Evolutionary conservation across 1,284 basidiomycete species (phyloP), one percentile per base, ranked within the genome.

Genomic region (Abortiporus biennis): DNA sequence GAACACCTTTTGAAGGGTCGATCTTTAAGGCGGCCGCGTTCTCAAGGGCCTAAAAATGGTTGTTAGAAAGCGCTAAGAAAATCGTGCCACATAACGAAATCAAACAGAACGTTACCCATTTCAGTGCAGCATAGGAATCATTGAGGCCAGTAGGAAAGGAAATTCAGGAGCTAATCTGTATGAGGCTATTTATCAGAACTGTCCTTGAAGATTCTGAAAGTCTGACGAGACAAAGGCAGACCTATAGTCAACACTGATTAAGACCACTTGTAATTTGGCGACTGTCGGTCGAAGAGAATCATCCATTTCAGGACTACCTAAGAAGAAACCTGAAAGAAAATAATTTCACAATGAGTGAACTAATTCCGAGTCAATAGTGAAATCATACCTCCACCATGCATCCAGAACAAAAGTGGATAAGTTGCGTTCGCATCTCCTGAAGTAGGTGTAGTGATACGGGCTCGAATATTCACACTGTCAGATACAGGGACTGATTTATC

Each of bases 211-310:
- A 36, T 6, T 3, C 19, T n/a, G n/a, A n/a, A 19, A 8, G 27
- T 15, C 5, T 5, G 21, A 19, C 5, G 19, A 12, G 6, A 11
- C 17, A 29, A 20, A 11, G 42, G n/a, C 24, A 24, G 6, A 46
- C 35, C 22, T 38, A 36, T 57, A 56, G 2, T 50, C 54, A 8
- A 54, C 53, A 19, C 49, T 54, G 16, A 55, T 41, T 5, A 48
- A 47, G 6, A 42, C 35, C 3, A 54, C 33, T 21, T 49, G 44
- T 17, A 51, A 35, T 4, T 56, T 47, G 2, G 51, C 49, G 36
- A 15, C 21, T 6, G 22, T 6, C n/a, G 15, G 15, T 6, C 38
- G 24, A 16, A 44, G 19, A 3, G 21, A 22, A 23, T n/a, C 34
- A 22, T 49, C 47, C 15, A 44, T 40, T 9, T 20, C 8, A 9